Percentiles rank a stretch among this genome's conserved stretches.
phyloP scores from a whole-genome alignment of 495 filamentous ascomycete species.

The Parmelia sp. region DNA sequence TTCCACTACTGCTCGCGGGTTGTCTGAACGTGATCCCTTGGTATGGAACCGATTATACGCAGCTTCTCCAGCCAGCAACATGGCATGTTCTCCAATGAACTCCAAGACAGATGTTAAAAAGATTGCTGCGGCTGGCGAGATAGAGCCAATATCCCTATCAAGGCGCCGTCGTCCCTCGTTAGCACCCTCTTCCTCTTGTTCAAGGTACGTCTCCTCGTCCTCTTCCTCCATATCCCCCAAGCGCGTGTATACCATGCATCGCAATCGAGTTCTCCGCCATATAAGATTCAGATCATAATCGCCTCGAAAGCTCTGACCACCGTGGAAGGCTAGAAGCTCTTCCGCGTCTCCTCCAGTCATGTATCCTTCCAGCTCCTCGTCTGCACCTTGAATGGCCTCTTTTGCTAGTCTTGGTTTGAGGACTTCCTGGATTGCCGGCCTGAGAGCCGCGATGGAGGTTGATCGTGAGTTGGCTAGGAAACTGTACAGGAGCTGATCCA shows the following conservation, averaged over 20 bases:
- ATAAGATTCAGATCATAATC: conserved; percentile 81
- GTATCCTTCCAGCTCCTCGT: conserved; percentile 86
- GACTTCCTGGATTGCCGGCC: conserved; percentile 79
- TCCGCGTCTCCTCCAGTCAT: conserved; percentile 69
- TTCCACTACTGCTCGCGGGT: conserved; percentile 48
- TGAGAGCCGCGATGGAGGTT: conserved; percentile 68
- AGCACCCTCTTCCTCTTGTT: conserved; percentile 58
- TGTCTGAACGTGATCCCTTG: conserved; percentile 34
- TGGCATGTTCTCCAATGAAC: conserved; percentile 83
- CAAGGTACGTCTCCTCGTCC: conserved; percentile 81
- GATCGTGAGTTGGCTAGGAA: conserved; percentile 75
- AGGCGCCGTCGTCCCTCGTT: conserved; percentile 47
- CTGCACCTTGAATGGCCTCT: conserved; percentile 79
- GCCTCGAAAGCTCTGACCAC: conserved; percentile 43
- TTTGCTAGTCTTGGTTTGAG: conserved; percentile 81
- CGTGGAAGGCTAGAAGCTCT: conserved; percentile 50
- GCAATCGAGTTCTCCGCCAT: conserved; percentile 85
- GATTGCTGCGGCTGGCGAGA: conserved; percentile 89
- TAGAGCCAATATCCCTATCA: conserved; percentile 54
- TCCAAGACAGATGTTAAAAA: conserved; percentile 94
- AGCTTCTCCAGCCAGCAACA: conserved; percentile 83
- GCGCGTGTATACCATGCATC: conserved; percentile 97
- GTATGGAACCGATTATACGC: conserved; percentile 63
- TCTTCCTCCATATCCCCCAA: conserved; percentile 97
- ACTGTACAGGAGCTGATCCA: conserved; percentile 88